phyloP scores from a whole-genome alignment of 1,284 basidiomycete genomes.

The Waitea zeae region DNA sequence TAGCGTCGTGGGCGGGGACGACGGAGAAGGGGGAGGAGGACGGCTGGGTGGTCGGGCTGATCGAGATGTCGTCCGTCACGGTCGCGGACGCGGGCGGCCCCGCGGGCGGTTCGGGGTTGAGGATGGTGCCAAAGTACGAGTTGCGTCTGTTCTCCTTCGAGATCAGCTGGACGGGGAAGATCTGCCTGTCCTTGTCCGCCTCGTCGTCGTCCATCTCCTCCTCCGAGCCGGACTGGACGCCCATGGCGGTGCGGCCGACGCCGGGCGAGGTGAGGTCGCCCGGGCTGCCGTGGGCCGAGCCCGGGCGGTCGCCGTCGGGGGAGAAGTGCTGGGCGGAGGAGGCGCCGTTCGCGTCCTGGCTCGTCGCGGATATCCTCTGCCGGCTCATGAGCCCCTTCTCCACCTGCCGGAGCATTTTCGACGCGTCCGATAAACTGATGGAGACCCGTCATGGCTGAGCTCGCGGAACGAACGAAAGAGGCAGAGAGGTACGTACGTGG shows the following conservation, averaged over 20 bases:
- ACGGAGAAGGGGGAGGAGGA: no score
- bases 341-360: slow-evolving; percentile 10
- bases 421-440: slow-evolving; percentile 61
- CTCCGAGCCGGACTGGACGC: no score
- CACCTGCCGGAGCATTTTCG: slow-evolving; percentile 69
- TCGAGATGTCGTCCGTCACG: no score
- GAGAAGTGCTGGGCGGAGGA: slow-evolving; percentile 20
- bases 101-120: slow-evolving; percentile 46
- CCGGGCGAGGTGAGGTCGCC: no score
- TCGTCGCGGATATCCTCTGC: slow-evolving; percentile 2
- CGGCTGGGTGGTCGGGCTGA: slow-evolving; percentile 10
- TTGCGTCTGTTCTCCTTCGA: slow-evolving; percentile 46
- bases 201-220: slow-evolving; percentile 58
- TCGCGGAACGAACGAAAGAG: slow-evolving; percentile 6
- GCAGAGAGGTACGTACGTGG: slow-evolving; percentile 42
- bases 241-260: no score
- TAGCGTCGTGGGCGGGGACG: slow-evolving; percentile 11
- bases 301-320: slow-evolving; percentile 23
- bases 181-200: slow-evolving; percentile 36
- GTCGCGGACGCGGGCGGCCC: no score
- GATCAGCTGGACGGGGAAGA: slow-evolving; percentile 61
- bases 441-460: no score
- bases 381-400: slow-evolving; percentile 52
- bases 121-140: slow-evolving; percentile 66
- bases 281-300: slow-evolving; percentile 20